Conservation (phyloP, 805 yeast genomes). For the Kodamaea restingae region DNA sequence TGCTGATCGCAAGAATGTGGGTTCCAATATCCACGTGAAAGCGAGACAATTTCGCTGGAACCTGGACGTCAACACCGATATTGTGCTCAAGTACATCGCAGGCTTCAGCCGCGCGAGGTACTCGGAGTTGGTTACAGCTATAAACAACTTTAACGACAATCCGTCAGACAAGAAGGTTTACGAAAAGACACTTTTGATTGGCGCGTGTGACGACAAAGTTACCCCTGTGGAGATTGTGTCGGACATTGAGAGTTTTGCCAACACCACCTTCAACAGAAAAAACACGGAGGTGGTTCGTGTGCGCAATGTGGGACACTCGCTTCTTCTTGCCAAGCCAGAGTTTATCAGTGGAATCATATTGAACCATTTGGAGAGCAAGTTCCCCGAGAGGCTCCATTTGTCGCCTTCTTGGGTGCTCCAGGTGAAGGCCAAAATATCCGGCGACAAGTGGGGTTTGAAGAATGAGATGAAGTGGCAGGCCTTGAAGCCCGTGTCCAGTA, state of each 20-base stretch:
- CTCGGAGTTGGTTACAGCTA: slow-evolving; percentile 42
- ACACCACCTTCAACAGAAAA: slow-evolving; percentile 3
- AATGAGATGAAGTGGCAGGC: slow-evolving; percentile 70
- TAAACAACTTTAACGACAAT: slow-evolving; percentile 33
- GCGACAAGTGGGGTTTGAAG: slow-evolving; percentile 77
- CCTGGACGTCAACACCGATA: slow-evolving; percentile 52
- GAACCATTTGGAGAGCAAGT: slow-evolving; percentile 48
- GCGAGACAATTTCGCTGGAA: slow-evolving; percentile 68
- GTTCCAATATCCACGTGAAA: slow-evolving; percentile 36
- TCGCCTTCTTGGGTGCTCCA: slow-evolving; percentile 70
- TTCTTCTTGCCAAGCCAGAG: slow-evolving; percentile 62
- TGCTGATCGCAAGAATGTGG: slow-evolving; percentile 1
- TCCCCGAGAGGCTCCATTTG: slow-evolving; percentile 48
- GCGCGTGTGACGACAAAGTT: slow-evolving; percentile 55
- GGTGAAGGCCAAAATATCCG: slow-evolving; percentile 56
- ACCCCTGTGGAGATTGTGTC: slow-evolving; percentile 45
- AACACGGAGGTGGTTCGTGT: slow-evolving; percentile 20
- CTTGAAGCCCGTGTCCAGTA: slow-evolving; percentile 47
- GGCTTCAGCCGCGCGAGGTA: slow-evolving; percentile 45
- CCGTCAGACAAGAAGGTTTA: slow-evolving; percentile 26
- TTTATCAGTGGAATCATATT: slow-evolving; percentile 56
- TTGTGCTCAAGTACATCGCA: slow-evolving; percentile 50
- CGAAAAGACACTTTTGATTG: slow-evolving; percentile 50
- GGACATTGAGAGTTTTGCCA: slow-evolving; percentile 15
- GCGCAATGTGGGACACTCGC: slow-evolving; percentile 59